phyloP scores from a whole-genome alignment of 108 stramenopile species.

The Parietichytrium sp. region DNA sequence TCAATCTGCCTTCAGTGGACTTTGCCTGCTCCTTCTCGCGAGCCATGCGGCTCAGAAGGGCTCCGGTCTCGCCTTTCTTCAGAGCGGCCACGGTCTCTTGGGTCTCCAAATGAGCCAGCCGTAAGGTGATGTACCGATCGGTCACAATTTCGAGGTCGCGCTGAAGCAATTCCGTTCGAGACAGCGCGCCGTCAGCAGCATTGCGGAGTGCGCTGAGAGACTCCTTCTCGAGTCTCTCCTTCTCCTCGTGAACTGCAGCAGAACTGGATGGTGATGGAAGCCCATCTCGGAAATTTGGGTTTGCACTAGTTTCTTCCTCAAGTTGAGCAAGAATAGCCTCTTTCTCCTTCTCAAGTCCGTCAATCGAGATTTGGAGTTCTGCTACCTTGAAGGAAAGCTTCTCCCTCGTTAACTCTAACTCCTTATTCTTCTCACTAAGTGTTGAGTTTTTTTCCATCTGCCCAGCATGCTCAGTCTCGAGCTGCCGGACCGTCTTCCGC shows the following conservation, averaged over 20 bases:
- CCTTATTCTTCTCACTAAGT: not conserved
- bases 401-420: not conserved
- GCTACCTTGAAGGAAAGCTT: not conserved
- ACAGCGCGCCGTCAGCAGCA: too few relatives aligned
- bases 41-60: too few relatives aligned
- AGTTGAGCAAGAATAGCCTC: too few relatives aligned
- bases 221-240: too few relatives aligned
- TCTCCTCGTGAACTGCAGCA: too few relatives aligned
- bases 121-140: not conserved
- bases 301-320: too few relatives aligned
- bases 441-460: not conserved
- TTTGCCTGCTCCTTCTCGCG: too few relatives aligned
- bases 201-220: too few relatives aligned
- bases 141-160: not conserved
- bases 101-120: not conserved
- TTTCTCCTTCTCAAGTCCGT: not conserved
- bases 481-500: not conserved
- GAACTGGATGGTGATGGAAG: too few relatives aligned
- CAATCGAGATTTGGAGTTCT: not conserved
- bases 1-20: too few relatives aligned
- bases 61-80: not conserved
- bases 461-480: not conserved
- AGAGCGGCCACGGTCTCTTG: conserved; percentile 14
- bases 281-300: too few relatives aligned
- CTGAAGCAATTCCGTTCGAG: not conserved